Evolutionary conservation across 495 filamentous ascomycete species (phyloP).

Genomic region (Penicillium flavigenum): DNA sequence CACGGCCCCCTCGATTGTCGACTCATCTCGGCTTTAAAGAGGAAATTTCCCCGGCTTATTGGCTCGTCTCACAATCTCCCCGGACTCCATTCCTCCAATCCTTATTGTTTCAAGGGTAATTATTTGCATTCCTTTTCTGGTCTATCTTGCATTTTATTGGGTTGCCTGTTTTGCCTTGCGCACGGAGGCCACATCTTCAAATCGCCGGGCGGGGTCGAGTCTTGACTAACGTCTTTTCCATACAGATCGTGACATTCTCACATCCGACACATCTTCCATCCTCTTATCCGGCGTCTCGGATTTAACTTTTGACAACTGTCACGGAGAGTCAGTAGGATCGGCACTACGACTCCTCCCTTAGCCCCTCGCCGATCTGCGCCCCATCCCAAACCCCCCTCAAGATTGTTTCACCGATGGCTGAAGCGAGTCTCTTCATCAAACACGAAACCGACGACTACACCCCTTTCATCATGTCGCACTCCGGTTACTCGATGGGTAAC

Average conservation of each 20-base stretch:
- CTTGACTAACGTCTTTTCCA: constrained; percentile 7
- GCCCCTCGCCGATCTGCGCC: constrained; percentile 19
- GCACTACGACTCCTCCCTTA: constrained; percentile 24
- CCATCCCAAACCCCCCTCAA: constrained; percentile 6
- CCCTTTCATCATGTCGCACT: constrained; percentile 55
- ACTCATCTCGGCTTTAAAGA: constrained; percentile 17
- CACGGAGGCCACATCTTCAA: constrained; percentile 13
- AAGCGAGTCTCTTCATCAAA: constrained; percentile 69
- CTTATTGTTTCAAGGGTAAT: constrained; percentile 7
- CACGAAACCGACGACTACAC: constrained; percentile 70
- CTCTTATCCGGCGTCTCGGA: constrained; percentile 10
- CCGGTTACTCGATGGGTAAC: constrained; percentile 60
- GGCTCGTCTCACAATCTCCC: neutral
- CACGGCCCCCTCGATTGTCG: constrained; percentile 18
- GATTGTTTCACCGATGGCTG: constrained; percentile 31
- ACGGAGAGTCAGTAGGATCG: constrained; percentile 30
- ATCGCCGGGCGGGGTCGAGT: constrained; percentile 13
- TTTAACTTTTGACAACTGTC: constrained; percentile 13
- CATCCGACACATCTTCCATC: constrained; percentile 3
- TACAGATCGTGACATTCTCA: constrained; percentile 5
- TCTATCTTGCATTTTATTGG: neutral
- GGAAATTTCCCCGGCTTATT: constrained; percentile 12
- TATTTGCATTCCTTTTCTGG: constrained; percentile 1
- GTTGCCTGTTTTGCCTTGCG: constrained; percentile 14
- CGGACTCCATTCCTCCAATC: constrained; percentile 6